Evolutionary conservation across 2,329 filamentous ascomycete species (phyloP), one percentile per base, ranked within the genome.

Genomic region (Penicillium palitans): DNA sequence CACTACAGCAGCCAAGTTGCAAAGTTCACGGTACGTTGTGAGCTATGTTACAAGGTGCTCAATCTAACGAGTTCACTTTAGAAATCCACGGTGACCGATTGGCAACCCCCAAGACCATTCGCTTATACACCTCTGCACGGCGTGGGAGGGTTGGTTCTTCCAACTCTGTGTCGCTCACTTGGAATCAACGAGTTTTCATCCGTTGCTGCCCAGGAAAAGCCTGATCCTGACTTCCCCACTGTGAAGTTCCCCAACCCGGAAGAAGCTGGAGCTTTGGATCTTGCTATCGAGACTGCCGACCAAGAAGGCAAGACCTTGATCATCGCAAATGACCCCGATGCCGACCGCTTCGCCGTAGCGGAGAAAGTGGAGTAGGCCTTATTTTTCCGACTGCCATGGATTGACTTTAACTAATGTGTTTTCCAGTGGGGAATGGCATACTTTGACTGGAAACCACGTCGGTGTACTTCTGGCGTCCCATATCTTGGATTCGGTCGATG

Each of bases 201-300:
- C 48, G 77, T 78, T 47, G 55, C 66, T 59, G 72, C 76, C 44
- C 84, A 87, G 70, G 78, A 80, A 35, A 66, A 81, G n/a, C 85
- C 86, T 6, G 80, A 88, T 66, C 84, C 85, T 0, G 80, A 86
- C 56, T 88, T 88, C 55, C 83, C 85, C 0, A 88, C 85, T 0
- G 84, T 88, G 15, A 79, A 80, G 27, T 88, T 87, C 61, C 86
- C 86, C 0, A 88, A 88, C 63, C 86, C 86, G 0, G 86, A 88
- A 68, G 86, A 88, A 66, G 81, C 81, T 57, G 85, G 85, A 7
- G 84, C 86, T 3, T 72, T 88, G 13, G 80, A 87, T 65, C 75
- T 87, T 35, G 83, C 86, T 1, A 84, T 85, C 50, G 68, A 78
- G 60, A 80, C 80, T 4, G 86, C 85, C 29, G 79, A 85, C 46